Evolutionary conservation across 768 basidiomycete genomes (phyloP).

Genomic region (Trametes cubensis): DNA sequence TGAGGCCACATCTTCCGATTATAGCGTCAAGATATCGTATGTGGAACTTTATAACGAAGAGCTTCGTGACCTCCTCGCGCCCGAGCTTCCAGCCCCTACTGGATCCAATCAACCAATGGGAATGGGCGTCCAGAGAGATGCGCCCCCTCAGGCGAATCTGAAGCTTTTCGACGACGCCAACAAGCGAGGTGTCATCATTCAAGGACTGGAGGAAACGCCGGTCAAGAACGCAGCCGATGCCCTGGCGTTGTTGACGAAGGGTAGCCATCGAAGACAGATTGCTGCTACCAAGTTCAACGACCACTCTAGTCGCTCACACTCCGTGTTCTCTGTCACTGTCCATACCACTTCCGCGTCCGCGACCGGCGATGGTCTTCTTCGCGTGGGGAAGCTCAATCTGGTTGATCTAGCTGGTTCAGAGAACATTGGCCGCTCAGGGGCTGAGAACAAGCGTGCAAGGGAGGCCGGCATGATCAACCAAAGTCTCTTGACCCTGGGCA

Average conservation of each 20-base stretch:
- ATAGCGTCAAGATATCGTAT: constrained; percentile 90
- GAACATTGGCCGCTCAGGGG: constrained; percentile 94
- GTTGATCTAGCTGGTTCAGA: constrained; percentile 98
- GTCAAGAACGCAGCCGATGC: constrained; percentile 86
- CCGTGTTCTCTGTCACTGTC: constrained; percentile 95
- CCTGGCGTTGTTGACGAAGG: constrained; percentile 81
- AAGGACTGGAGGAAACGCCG: constrained; percentile 88
- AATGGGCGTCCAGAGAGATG: constrained; percentile 55
- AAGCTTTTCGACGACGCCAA: constrained; percentile 93
- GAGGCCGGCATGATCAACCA: constrained; percentile 99
- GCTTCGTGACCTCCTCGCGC: constrained; percentile 86
- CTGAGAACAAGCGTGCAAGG: constrained; percentile 90
- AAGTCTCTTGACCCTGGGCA: constrained; percentile 91
- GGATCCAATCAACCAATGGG: constrained; percentile 81
- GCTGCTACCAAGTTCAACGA: constrained; percentile 98
- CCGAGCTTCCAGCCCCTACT: constrained; percentile 70
- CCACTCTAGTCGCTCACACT: constrained; percentile 95
- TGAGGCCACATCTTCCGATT: constrained; percentile 76
- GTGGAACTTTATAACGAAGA: constrained; percentile 99
- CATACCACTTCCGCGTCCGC: constrained; percentile 83
- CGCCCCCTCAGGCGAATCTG: constrained; percentile 52
- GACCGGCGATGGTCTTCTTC: constrained; percentile 84
- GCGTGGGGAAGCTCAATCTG: constrained; percentile 93
- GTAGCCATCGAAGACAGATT: constrained; percentile 87
- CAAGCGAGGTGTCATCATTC: constrained; percentile 90